Conservation (phyloP, 768 basidiomycete species). For the Rhizopogon salebrosus region DNA sequence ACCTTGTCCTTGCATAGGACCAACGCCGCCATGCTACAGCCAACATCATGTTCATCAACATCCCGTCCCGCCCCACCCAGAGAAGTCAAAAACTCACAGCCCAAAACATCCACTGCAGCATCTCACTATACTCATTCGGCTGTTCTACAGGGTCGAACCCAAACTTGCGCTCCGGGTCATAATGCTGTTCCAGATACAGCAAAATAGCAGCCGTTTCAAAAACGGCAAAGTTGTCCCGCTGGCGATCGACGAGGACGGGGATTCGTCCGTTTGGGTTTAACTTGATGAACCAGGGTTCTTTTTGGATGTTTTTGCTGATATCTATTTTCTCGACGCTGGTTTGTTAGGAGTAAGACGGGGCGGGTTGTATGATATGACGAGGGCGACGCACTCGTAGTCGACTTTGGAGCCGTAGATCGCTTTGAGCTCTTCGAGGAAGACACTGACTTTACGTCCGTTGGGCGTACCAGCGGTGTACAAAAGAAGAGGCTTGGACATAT, state of each 20-base stretch:
- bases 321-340: conserved; percentile 18
- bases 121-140: conserved; percentile 32
- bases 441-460: conserved; percentile 49
- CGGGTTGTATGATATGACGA: conserved; percentile 12
- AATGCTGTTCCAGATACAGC: conserved; percentile 37
- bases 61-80: background rate
- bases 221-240: conserved; percentile 25
- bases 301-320: conserved; percentile 15
- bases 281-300: conserved; percentile 32
- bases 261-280: conserved; percentile 40
- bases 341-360: too few relatives aligned
- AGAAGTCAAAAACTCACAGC: conserved; percentile 10
- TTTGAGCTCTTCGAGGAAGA: conserved; percentile 59
- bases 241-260: conserved; percentile 29
- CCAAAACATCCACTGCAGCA: conserved; percentile 46
- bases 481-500: conserved; percentile 33
- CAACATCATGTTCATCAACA: background rate
- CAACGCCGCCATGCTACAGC: conserved; percentile 25
- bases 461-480: conserved; percentile 52
- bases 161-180: conserved; percentile 38
- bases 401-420: conserved; percentile 27
- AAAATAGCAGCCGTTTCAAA: conserved; percentile 45
- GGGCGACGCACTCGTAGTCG: conserved; percentile 28
- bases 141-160: conserved; percentile 29
- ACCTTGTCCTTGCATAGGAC: conserved; percentile 34